A percentile compares a stretch with the other conserved stretches of the same genome.
Evolutionary conservation across 2,329 filamentous ascomycete species (phyloP).

Genomic region (Trichoderma oligosporum): DNA sequence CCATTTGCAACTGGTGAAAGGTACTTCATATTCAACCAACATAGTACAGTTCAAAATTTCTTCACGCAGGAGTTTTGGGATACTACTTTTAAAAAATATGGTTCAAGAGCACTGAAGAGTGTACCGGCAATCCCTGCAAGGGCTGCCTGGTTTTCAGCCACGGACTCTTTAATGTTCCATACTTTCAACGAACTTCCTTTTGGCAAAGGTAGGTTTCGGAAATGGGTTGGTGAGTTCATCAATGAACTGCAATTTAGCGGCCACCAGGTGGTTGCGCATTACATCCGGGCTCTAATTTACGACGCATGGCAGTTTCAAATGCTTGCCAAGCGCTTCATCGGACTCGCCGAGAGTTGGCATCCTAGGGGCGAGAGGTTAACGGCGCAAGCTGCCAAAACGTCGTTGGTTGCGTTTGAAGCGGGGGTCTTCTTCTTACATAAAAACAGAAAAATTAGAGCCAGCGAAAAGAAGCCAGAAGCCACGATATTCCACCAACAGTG

Average conservation of each 20-base stretch:
- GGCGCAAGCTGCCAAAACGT: neutral
- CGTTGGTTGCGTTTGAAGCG: neutral
- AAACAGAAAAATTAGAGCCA: neutral
- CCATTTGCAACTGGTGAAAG: neutral
- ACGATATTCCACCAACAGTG: neutral
- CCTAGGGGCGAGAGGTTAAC: slow-evolving; percentile 1
- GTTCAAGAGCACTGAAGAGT: slow-evolving; percentile 24
- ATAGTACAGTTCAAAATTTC: slow-evolving; percentile 20
- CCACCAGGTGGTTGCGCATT: slow-evolving; percentile 20
- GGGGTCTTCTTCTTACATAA: neutral
- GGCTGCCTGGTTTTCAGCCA: slow-evolving; percentile 19
- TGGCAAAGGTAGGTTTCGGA: neutral
- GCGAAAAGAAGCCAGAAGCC: neutral
- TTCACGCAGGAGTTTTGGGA: slow-evolving; percentile 30
- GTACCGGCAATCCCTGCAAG: slow-evolving; percentile 23
- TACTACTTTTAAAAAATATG: slow-evolving; percentile 25
- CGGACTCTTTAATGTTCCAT: neutral
- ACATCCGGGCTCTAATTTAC: slow-evolving; percentile 22
- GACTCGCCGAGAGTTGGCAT: slow-evolving; percentile 5
- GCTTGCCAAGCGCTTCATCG: slow-evolving; percentile 19
- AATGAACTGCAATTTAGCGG: neutral
- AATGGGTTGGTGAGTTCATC: neutral
- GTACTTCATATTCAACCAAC: slow-evolving; percentile 20
- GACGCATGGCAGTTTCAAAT: slow-evolving; percentile 23
- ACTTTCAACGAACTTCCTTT: neutral